A percentile compares a stretch with the other conserved stretches of the same genome.
These are phyloP conservation scores for Cytospora leucostoma DNA, from an alignment of 2,329 filamentous ascomycete species.

Conservation along the genomic window DNA sequence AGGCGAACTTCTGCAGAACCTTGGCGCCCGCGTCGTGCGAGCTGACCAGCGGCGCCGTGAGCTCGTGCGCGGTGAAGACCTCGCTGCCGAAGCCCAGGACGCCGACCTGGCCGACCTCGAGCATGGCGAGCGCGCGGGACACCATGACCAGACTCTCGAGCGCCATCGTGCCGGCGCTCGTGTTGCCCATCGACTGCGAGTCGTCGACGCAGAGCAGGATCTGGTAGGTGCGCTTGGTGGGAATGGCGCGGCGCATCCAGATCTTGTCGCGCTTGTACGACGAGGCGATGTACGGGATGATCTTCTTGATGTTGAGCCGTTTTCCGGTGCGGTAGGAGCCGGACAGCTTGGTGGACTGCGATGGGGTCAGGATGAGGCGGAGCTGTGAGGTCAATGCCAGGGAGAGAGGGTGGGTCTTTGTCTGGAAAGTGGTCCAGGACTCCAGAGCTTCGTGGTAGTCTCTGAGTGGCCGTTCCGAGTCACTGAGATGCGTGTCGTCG, in stretches of 20 bases:
- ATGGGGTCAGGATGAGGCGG: constrained; percentile 91
- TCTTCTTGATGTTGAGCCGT: constrained; percentile 97
- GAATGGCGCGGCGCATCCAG: constrained; percentile 93
- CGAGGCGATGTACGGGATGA: constrained; percentile 98
- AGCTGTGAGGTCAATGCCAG: constrained; percentile 91
- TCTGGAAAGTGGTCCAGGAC: constrained; percentile 85
- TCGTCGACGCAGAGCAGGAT: constrained; percentile 98
- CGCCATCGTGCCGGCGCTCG: constrained; percentile 73
- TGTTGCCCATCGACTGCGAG: constrained; percentile 88
- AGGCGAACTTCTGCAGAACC: constrained; percentile 82
- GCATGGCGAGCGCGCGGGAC: constrained; percentile 81
- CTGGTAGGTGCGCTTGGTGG: constrained; percentile 93
- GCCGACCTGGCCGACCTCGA: constrained; percentile 92
- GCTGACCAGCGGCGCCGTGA: constrained; percentile 79
- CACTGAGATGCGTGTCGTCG: constrained; percentile 70
- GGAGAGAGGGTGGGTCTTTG: constrained; percentile 80
- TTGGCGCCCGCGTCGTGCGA: constrained; percentile 76
- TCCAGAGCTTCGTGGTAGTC: constrained; percentile 61
- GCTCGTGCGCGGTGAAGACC: constrained; percentile 82
- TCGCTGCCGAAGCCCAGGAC: constrained; percentile 86
- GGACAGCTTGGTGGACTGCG: constrained; percentile 91
- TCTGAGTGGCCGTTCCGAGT: constrained; percentile 45
- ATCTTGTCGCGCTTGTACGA: constrained; percentile 99
- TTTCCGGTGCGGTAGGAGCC: constrained; percentile 97
- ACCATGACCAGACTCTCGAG: constrained; percentile 95